Conservation (phyloP, 208 protist genomes). For the Phytomonas sp. region DNA sequence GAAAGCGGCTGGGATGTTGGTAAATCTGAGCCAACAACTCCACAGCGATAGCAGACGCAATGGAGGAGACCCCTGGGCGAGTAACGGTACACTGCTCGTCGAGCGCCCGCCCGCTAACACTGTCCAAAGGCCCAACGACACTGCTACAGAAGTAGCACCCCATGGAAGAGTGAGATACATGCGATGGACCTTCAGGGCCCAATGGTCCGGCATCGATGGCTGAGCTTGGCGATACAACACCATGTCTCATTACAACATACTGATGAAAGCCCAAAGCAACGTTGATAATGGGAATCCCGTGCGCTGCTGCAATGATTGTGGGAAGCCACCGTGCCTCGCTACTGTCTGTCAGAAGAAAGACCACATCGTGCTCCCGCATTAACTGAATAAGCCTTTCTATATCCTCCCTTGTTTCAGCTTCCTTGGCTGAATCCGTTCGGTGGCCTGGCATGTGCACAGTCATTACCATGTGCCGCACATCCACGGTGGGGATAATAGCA, state of each 20-base stretch:
- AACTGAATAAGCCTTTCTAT: slow-evolving; percentile 66
- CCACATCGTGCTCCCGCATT: slow-evolving; percentile 88
- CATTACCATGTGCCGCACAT: slow-evolving; percentile 42
- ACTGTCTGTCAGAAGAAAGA: slow-evolving; percentile 97
- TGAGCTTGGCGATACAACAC: slow-evolving; percentile 21
- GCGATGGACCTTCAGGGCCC: too few relatives aligned
- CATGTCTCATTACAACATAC: slow-evolving; percentile 97
- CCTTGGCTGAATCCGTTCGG: slow-evolving; percentile 25
- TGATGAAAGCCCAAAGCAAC: slow-evolving; percentile 96
- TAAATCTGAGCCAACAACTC: slow-evolving; percentile 92
- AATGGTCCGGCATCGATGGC: not conserved
- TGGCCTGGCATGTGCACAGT: slow-evolving; percentile 97
- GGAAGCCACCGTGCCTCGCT: slow-evolving; percentile 97
- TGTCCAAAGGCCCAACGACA: slow-evolving; percentile 88
- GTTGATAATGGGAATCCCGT: slow-evolving; percentile 93
- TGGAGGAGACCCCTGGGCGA: slow-evolving; percentile 86
- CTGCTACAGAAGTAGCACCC: slow-evolving; percentile 99
- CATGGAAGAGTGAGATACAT: slow-evolving; percentile 19
- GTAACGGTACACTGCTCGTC: slow-evolving; percentile 99
- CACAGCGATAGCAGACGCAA: slow-evolving; percentile 90
- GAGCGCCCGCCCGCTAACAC: slow-evolving; percentile 90
- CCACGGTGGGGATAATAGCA: slow-evolving; percentile 83
- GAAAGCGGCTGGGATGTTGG: slow-evolving; percentile 83
- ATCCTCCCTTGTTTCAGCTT: slow-evolving; percentile 21
- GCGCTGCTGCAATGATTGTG: slow-evolving; percentile 78